Base-by-base conservation (phyloP, 129 eudicot species). In the Apium graveolens region DNA sequence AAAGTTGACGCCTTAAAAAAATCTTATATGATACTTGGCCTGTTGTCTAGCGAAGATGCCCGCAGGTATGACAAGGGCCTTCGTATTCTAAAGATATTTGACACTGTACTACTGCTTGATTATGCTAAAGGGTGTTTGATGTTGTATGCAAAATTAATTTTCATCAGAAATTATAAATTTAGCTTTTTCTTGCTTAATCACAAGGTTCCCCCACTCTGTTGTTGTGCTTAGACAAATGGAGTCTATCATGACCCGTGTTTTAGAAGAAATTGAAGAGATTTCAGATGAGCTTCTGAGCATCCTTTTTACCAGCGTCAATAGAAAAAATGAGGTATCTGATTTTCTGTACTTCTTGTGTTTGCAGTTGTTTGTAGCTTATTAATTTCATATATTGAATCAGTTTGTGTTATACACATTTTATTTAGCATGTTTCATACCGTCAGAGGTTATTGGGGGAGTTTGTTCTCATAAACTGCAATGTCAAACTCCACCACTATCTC, bases 221-320 rank as follows among this genome's bases (percentile, higher is more conserved):
- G 55, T 38, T 1, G 87, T 88, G 51, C 81, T 90, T 83, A 49
- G 69, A 27, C 75, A 85, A 86, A 87, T 92, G 93, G 89, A 90
- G 81, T 71, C 27, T 37, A 88, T 92, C 74, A 92, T 92, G 97
- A 86, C 91, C 1, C 49, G 77, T 80, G 79, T 81, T 29, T 75
- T 92, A 55, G 84, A 85, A 84, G 96, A 90, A 87, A 92, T 90
- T 78, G 97, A 90, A 11, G 93, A 86, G 27, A 80, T 92, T 41
- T 78, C 89, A 43, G 32, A 83, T 27, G 86, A 90, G 74, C 89
- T 90, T 79, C 77, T 92, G 45, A 81, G 71, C 57, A 82, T 82
- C 78, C 91, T 92, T 75, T 49, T 90, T 26, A 53, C 75, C 43
- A 87, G 88, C 84, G 90, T 89, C 60, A 87, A 34, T 71, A 84